Percentiles rank a stretch among this genome's conserved stretches.
These are phyloP conservation scores for Nannochloropsis gaditana DNA, from an alignment of 108 stramenopile genomes.

Conservation along the genomic window DNA sequence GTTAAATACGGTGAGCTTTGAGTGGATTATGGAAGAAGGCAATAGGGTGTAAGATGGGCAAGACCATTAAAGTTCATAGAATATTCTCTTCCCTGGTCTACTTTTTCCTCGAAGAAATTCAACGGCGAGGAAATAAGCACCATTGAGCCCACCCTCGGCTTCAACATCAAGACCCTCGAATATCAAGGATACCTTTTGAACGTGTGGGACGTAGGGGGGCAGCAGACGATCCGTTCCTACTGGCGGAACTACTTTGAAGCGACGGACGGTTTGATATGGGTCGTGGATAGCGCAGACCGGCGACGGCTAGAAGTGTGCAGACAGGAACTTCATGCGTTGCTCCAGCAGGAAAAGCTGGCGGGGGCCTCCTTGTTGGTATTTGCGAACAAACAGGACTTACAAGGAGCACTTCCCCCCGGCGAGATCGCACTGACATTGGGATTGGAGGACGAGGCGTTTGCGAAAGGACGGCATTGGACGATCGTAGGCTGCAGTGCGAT, in stretches of 20 bases:
- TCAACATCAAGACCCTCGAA: slow-evolving; percentile 93
- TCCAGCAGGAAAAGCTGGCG: slow-evolving; percentile 91
- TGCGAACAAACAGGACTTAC: slow-evolving; percentile 97
- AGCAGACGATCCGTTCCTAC: slow-evolving; percentile 92
- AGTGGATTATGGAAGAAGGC: too few species aligned
- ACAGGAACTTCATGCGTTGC: slow-evolving; percentile 68
- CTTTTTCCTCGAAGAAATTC: slow-evolving; percentile 52
- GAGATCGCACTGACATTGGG: slow-evolving; percentile 72
- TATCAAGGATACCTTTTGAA: slow-evolving; percentile 61
- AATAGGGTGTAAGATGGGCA: too few species aligned
- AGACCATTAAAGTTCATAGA: not conserved
- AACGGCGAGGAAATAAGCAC: slow-evolving; percentile 85
- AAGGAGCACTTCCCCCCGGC: slow-evolving; percentile 66
- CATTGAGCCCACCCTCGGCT: slow-evolving; percentile 93
- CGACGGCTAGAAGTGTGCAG: slow-evolving; percentile 72
- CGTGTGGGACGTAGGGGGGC: slow-evolving; percentile 97
- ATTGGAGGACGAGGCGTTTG: slow-evolving; percentile 59
- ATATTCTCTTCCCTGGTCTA: not conserved
- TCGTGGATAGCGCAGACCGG: slow-evolving; percentile 85
- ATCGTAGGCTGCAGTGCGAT: slow-evolving; percentile 76
- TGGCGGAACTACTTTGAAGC: slow-evolving; percentile 99
- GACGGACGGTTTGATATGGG: slow-evolving; percentile 98
- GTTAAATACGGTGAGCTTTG: too few species aligned
- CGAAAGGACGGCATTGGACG: slow-evolving; percentile 42
- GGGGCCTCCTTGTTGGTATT: slow-evolving; percentile 91